phyloP scores from a whole-genome alignment of 768 basidiomycete genomes.

The Dendrothele bispora region DNA sequence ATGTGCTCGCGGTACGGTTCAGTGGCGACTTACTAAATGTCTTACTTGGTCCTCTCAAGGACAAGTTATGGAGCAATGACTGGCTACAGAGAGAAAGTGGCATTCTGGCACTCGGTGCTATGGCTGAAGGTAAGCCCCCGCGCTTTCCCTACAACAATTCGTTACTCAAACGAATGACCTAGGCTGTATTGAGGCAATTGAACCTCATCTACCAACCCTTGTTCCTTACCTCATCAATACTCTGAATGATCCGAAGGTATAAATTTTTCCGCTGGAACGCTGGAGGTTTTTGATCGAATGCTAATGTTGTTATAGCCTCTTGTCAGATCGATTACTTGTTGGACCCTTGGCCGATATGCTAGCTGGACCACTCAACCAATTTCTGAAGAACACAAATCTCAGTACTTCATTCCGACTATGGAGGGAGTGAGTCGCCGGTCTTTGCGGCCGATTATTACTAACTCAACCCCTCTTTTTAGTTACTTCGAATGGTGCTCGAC shows the following conservation, averaged over 20 bases:
- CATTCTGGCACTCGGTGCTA: slow-evolving; percentile 93
- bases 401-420: slow-evolving; percentile 96
- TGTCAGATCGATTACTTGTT: slow-evolving; percentile 97
- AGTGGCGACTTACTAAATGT: slow-evolving; percentile 87
- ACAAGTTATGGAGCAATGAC: slow-evolving; percentile 88
- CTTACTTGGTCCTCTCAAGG: slow-evolving; percentile 85
- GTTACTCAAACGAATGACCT: slow-evolving; percentile 4
- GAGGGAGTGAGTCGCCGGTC: slow-evolving; percentile 72
- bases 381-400: slow-evolving; percentile 84
- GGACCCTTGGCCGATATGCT: slow-evolving; percentile 98
- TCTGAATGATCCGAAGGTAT: slow-evolving; percentile 87
- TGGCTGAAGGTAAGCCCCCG: slow-evolving; percentile 84
- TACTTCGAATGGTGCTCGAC: slow-evolving; percentile 95
- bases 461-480: slow-evolving; percentile 48
- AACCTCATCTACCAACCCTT: slow-evolving; percentile 91
- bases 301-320: slow-evolving; percentile 63
- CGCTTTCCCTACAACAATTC: not conserved
- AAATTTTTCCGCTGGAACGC: slow-evolving; percentile 8
- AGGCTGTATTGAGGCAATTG: slow-evolving; percentile 97
- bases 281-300: slow-evolving; percentile 11
- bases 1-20: slow-evolving; percentile 94
- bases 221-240: slow-evolving; percentile 92
- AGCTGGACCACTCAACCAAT: slow-evolving; percentile 91
- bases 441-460: not conserved
- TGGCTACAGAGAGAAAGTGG: slow-evolving; percentile 97